Conservation (phyloP, 352 stramenopile genomes). For the Blastocystis sp. region DNA sequence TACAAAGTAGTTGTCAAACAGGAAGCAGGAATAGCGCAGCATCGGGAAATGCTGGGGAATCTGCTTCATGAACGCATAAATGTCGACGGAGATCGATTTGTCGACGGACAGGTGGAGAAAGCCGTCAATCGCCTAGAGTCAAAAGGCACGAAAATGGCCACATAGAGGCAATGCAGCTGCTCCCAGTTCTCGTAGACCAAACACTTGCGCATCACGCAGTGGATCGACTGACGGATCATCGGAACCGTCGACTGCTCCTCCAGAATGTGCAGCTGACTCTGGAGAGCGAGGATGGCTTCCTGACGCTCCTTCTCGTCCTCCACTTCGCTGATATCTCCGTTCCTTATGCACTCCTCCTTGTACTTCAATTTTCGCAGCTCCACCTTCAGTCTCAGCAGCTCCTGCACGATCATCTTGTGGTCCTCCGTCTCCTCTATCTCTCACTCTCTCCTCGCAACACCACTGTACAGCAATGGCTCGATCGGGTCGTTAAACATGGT, state of each 20-base stretch:
- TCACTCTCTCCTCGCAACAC: too few relatives aligned
- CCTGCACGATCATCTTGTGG: neutral
- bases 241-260: neutral
- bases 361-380: conserved; percentile 19
- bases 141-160: neutral
- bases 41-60: neutral
- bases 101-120: neutral
- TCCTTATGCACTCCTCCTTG: neutral
- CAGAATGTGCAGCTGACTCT: neutral
- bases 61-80: conserved; percentile 34
- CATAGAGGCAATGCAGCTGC: conserved; percentile 43
- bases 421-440: neutral
- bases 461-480: conserved; percentile 44
- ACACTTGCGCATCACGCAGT: neutral
- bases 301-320: neutral
- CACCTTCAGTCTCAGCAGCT: neutral
- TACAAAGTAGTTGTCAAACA: conserved; percentile 49
- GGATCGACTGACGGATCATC: neutral
- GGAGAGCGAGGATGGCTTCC: neutral
- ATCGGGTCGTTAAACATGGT: neutral
- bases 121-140: conserved; percentile 10
- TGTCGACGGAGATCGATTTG: neutral
- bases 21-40: neutral
- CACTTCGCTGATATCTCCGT: neutral
- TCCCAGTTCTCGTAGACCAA: neutral